Percentiles rank a stretch among this genome's conserved stretches.
Evolutionary conservation across 2,329 filamentous ascomycete genomes (phyloP).

Genomic region (Hypoxylon sp.): DNA sequence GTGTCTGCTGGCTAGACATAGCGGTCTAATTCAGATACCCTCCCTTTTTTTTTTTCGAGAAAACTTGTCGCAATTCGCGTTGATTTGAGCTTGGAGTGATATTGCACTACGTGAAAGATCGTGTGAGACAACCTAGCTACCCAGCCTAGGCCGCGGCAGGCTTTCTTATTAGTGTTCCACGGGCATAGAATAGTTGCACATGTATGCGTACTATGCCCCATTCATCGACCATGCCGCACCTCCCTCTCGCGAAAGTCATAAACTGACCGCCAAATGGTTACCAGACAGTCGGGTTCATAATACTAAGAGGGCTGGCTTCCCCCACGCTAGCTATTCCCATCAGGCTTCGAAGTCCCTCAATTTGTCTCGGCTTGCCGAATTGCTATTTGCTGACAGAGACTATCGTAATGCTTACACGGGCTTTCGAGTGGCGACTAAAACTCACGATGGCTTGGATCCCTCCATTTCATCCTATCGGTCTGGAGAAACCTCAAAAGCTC

Average conservation of each 20-base stretch:
- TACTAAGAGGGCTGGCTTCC: constrained; percentile 5
- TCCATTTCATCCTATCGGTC: constrained; percentile 6
- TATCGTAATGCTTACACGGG: constrained; percentile 18
- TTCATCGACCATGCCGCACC: constrained; percentile 39
- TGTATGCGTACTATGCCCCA: constrained; percentile 35
- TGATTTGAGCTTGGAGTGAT: constrained; percentile 6
- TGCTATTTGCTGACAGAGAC: constrained; percentile 17
- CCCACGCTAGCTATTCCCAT: constrained; percentile 20
- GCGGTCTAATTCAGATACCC: constrained; percentile 20
- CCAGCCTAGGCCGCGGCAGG: constrained; percentile 17
- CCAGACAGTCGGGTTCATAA: constrained; percentile 38
- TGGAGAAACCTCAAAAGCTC: constrained; percentile 4
- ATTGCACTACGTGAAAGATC: constrained; percentile 15
- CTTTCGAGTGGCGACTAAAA: constrained; percentile 17
- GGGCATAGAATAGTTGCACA: constrained; percentile 28
- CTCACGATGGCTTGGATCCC: neutral
- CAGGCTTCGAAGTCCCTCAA: constrained; percentile 1
- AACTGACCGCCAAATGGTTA: constrained; percentile 37
- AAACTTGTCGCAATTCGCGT: constrained; percentile 12
- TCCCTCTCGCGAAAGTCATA: constrained; percentile 30
- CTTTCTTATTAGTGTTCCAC: constrained; percentile 33
- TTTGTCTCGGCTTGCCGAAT: constrained; percentile 15
- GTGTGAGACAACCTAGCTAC: constrained; percentile 21
- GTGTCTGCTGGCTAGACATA: constrained; percentile 33
- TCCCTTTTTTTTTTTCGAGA: constrained; percentile 14